A percentile compares a stretch with the other conserved stretches of the same genome.
These are phyloP conservation scores for Trichoderma koningiopsis DNA, from an alignment of 2,329 filamentous ascomycete genomes.

Conservation along the genomic window DNA sequence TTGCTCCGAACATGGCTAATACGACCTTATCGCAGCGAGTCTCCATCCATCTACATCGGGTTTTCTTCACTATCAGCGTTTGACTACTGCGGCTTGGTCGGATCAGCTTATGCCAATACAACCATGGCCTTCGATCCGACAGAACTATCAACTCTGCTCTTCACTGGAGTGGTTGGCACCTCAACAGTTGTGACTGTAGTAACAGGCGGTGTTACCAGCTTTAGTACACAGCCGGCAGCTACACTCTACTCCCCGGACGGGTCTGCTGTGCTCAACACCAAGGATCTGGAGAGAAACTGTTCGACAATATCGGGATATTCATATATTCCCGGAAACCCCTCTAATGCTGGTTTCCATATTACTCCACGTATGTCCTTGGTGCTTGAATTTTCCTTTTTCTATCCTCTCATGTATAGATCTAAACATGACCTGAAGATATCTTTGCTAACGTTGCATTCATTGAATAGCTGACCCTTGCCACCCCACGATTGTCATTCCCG, in stretches of 20 bases:
- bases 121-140: conserved; percentile 9
- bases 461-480: conserved; percentile 20
- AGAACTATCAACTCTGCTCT: conserved; percentile 7
- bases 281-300: conserved; percentile 9
- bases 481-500: conserved; percentile 18
- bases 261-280: conserved; percentile 6
- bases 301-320: conserved; percentile 9
- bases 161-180: neutral
- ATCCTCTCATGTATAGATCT: neutral
- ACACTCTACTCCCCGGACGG: neutral
- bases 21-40: neutral
- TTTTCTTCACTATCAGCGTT: conserved; percentile 18
- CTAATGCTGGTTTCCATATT: neutral
- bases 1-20: neutral
- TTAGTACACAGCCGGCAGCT: neutral
- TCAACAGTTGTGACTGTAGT: neutral
- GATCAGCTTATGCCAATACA: neutral
- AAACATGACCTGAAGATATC: neutral
- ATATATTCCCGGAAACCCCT: conserved; percentile 4
- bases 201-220: neutral
- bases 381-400: neutral
- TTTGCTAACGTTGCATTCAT: neutral
- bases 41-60: conserved; percentile 18
- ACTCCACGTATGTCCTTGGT: neutral
- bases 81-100: conserved; percentile 14